Base-by-base conservation (phyloP, 345 rosid genomes). In the Lepidium aucheri region DNA sequence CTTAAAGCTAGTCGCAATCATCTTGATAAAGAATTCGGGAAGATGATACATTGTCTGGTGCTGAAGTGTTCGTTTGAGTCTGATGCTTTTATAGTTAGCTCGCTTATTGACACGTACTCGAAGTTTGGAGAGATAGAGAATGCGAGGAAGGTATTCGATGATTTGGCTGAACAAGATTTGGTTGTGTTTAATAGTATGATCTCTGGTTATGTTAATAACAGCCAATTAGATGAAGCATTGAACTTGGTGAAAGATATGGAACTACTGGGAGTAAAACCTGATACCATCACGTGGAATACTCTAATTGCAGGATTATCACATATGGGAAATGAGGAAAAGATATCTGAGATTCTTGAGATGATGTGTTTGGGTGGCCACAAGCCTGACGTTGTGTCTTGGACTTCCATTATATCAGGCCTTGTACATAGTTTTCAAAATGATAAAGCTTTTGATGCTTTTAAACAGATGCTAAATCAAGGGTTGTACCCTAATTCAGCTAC, bases 301-400 rank as follows among this genome's bases (percentile, higher is more conserved):
- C 60, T 86, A 36, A 76, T 88, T 16, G 57, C 86, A 1, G 96
- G 96, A 38, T 88, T 90, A 65, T 83, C 98, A 0, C 80, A 77
- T 56, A 71, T 62, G 44, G 88, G 89, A 6, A 74, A 90, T 28
- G 71, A 73, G 59, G 72, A 54, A 36, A 77, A 70, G 77, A 85
- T 77, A 53, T 72, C 66, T 15, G 70, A 80, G 59, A 32, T 85
- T 38, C 69, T 93, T 61, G 61, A 68, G 52, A 53, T 73, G 76
- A 88, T 90, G 96, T 60, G 32, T 20, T 42, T 17, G 20, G 35
- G 74, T 54, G 90, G 91, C 34, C 52, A 76, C 65, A 79, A 78
- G 64, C 91, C 89, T 13, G 98, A 93, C 66, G 85, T 84, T 14
- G 85, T 85, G 46, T 80, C 96, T 0, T 90, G 96, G 97, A 90